phyloP scores from a whole-genome alignment of 257 asterid species.

The Rhazya stricta region DNA sequence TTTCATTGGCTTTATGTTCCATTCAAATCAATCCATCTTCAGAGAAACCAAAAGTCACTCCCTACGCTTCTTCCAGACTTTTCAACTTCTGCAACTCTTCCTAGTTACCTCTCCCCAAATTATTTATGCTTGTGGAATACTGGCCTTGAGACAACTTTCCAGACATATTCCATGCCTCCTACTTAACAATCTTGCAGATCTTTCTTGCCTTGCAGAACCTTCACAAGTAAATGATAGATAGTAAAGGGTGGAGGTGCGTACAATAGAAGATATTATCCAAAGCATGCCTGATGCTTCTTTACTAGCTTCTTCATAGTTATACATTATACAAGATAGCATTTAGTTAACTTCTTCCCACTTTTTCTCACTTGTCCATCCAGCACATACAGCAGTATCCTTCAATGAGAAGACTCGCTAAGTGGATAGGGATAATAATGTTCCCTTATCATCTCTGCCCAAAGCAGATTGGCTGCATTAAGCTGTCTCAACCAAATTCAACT shows the following conservation, averaged over 20 bases:
- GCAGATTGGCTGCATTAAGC: constrained; percentile 40
- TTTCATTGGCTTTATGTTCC: no score
- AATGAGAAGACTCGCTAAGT: constrained; percentile 53
- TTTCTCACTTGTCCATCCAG: constrained; percentile 42
- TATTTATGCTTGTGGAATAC: background rate
- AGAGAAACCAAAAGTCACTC: no score
- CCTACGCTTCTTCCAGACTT: no score
- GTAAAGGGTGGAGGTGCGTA: constrained; percentile 36
- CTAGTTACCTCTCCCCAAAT: background rate
- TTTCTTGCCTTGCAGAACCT: constrained; percentile 72
- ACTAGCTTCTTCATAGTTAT: constrained; percentile 60
- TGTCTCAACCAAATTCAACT: constrained; percentile 58
- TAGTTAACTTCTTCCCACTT: constrained; percentile 35
- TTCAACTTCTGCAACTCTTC: background rate
- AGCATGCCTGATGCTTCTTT: constrained; percentile 57
- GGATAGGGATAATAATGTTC: constrained; percentile 43
- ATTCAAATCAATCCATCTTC: no score
- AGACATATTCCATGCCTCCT: background rate
- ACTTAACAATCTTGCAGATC: constrained; percentile 1
- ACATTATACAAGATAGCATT: constrained; percentile 54
- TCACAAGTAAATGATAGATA: constrained; percentile 56
- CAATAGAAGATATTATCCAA: constrained; percentile 44
- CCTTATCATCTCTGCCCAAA: constrained; percentile 51
- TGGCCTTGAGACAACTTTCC: background rate
- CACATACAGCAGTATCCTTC: constrained; percentile 61